These are phyloP conservation scores for Metarhizium humberi DNA, from an alignment of 2,329 filamentous ascomycete species.

Conservation along the genomic window DNA sequence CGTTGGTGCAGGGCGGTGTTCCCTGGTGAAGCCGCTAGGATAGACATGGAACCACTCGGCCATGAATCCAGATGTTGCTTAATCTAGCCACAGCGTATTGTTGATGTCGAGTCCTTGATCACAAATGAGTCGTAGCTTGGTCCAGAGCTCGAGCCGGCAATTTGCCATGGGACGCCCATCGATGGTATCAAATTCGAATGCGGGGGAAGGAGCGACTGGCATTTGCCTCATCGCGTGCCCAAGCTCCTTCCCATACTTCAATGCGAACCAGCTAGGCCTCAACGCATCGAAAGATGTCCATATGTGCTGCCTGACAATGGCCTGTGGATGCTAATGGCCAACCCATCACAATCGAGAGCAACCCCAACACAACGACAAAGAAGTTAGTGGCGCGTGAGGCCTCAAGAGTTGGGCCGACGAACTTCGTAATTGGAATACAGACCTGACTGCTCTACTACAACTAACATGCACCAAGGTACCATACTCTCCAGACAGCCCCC, in stretches of 20 bases:
- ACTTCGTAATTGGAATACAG: too few relatives aligned
- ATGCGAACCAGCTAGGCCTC: not conserved
- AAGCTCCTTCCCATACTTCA: not conserved
- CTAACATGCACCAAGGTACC: too few relatives aligned
- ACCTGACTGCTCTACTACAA: too few relatives aligned
- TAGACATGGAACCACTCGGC: not conserved
- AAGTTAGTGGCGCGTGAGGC: too few relatives aligned
- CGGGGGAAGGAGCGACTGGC: not conserved
- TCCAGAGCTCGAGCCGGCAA: too few relatives aligned
- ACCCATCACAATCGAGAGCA: not conserved
- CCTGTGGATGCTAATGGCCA: not conserved
- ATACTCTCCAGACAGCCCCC: too few relatives aligned
- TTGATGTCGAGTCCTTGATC: too few relatives aligned
- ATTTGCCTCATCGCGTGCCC: not conserved
- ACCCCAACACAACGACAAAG: not conserved
- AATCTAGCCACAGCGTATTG: too few relatives aligned
- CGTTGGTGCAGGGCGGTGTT: not conserved
- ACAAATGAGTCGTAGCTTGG: too few relatives aligned
- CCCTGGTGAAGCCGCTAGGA: not conserved
- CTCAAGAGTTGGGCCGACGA: too few relatives aligned
- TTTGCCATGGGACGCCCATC: not conserved
- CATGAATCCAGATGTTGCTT: too few relatives aligned
- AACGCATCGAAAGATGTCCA: not conserved
- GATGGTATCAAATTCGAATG: not conserved
- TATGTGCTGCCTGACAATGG: not conserved